Conservation (phyloP, 352 stramenopile genomes). For the Phytophthora constricta region DNA sequence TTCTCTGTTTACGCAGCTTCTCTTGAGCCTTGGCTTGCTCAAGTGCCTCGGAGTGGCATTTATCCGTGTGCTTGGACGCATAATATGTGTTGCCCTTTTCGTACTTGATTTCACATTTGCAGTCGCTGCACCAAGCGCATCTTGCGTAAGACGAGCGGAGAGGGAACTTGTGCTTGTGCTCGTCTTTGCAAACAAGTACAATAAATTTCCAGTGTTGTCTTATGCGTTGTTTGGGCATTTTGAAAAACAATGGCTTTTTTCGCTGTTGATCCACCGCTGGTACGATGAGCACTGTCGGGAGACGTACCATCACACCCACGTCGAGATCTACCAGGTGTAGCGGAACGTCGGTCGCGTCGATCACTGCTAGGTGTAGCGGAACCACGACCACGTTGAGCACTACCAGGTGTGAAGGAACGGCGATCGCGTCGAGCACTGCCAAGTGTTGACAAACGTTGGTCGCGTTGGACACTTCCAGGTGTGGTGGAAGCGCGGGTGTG, state of each 20-base stretch:
- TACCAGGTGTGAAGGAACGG: no score
- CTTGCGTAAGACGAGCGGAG: not conserved
- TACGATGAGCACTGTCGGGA: no score
- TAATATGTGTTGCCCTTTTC: not conserved
- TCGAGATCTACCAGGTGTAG: no score
- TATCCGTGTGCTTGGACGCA: not conserved
- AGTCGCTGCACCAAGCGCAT: not conserved
- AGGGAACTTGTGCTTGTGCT: not conserved
- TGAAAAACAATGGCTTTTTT: not conserved
- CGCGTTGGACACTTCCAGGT: no score
- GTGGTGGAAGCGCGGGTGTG: no score
- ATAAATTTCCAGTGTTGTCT: not conserved
- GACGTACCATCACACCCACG: no score
- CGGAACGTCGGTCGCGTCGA: no score
- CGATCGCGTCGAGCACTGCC: no score
- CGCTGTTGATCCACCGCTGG: no score
- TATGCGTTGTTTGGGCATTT: not conserved
- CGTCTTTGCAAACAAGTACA: not conserved
- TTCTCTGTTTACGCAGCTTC: not conserved
- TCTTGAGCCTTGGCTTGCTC: not conserved
- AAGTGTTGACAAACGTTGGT: no score
- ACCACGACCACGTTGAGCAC: no score
- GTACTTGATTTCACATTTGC: not conserved
- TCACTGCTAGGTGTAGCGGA: no score
- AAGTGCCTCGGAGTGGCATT: not conserved